Evolutionary conservation across 1,139 yeast genomes (phyloP).

Genomic region (Magnusiomyces tetraspermus): DNA sequence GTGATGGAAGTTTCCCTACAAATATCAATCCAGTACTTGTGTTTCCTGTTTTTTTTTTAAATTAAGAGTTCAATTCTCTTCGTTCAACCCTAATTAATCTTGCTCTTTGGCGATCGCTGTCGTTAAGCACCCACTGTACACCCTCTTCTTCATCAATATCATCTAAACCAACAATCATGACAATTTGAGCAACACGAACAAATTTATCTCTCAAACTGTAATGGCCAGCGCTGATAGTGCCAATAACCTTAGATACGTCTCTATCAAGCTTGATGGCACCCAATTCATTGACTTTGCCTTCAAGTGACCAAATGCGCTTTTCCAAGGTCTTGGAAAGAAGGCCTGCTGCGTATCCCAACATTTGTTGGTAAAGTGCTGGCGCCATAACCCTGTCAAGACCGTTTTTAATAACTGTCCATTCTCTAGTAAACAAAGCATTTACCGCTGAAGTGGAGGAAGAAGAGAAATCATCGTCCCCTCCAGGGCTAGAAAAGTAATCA

Average conservation of each 20-base stretch:
- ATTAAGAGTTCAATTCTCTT: slow-evolving; percentile 29
- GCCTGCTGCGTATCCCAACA: slow-evolving; percentile 48
- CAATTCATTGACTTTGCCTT: slow-evolving; percentile 63
- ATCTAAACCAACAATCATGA: slow-evolving; percentile 72
- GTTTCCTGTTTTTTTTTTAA: background rate
- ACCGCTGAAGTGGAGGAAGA: slow-evolving; percentile 20
- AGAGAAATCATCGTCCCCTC: slow-evolving; percentile 19
- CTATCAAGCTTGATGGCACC: slow-evolving; percentile 81
- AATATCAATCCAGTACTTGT: background rate
- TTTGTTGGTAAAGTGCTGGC: slow-evolving; percentile 39
- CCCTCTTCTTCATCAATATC: slow-evolving; percentile 60
- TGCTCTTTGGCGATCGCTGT: slow-evolving; percentile 58
- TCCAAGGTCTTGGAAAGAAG: slow-evolving; percentile 48
- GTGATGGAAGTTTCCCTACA: background rate
- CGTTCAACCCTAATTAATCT: slow-evolving; percentile 30
- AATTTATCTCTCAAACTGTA: slow-evolving; percentile 72
- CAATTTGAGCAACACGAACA: slow-evolving; percentile 71
- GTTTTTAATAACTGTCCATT: slow-evolving; percentile 55
- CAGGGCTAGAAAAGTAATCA: slow-evolving; percentile 36
- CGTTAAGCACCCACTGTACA: slow-evolving; percentile 73
- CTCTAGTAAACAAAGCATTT: slow-evolving; percentile 37
- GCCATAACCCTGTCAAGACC: slow-evolving; percentile 59
- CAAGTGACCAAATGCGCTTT: slow-evolving; percentile 53
- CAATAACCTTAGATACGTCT: slow-evolving; percentile 64
- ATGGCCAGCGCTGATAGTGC: slow-evolving; percentile 28